Evolutionary conservation across 1,139 yeast genomes (phyloP), one percentile per base, ranked within the genome.

Genomic region (Geotrichum restrictum): DNA sequence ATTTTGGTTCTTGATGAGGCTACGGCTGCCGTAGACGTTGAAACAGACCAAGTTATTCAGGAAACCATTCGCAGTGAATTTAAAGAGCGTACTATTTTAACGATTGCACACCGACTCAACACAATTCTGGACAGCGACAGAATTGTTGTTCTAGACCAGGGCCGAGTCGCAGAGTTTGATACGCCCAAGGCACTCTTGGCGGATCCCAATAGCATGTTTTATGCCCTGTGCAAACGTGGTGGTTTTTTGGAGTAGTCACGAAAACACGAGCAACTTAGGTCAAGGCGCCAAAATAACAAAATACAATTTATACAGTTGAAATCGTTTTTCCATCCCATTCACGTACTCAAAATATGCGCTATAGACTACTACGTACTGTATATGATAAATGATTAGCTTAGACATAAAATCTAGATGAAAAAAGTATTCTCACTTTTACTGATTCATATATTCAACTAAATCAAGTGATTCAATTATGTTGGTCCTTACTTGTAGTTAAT

Each of bases 91-190:
- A 86, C 95, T 0, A 85, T 86, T 54, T 69, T 87, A 48, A 85
- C 94, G 0, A 85, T 87, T 61, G 95, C 95, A 0, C 95, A 87
- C 63, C 74, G 96, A 54, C 74, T 88, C 53, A 88, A 88, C 60
- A 88, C 96, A 0, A 87, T 88, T 47, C 72, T 86, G 76, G 93
- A 85, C 60, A 82, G 85, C 62, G 95, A 88, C 62, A 76, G 77
- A 53, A 83, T 88, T 45, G 69, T 85, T 45, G 85, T 85, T 1
- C 71, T 88, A 56, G 91, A 85, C 45, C 72, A 74, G 32, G 95
- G 96, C 6, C 72, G 73, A 55, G 77, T 86, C 8, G 76, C 74
- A 36, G 95, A 87, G 67, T 86, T 82, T 67, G 95, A 82, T 56
- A 63, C 81, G 1, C 93, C 93, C 0, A 64, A 69, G 29, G 74